phyloP scores from a whole-genome alignment of 495 filamentous ascomycete species.

The Aspergillus coremiiformis region DNA sequence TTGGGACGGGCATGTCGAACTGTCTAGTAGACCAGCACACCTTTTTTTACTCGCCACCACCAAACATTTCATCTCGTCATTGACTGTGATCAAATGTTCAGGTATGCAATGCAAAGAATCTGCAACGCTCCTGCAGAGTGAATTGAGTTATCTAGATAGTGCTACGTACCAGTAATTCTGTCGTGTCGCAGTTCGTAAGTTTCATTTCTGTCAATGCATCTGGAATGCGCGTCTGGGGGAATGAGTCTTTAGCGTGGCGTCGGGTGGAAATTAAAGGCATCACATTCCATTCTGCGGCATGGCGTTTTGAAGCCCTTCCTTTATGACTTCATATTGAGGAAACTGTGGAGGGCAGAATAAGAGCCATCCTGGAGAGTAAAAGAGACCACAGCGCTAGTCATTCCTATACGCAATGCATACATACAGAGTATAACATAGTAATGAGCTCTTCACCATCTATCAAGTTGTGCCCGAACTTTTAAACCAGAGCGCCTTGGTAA shows the following conservation, averaged over 20 bases:
- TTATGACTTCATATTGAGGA: not conserved
- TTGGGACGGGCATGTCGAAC: not conserved
- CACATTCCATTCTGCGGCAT: not conserved
- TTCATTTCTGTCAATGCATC: not conserved
- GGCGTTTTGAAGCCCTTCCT: not conserved
- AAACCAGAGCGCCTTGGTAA: not conserved
- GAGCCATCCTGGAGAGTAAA: not conserved
- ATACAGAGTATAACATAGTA: not conserved
- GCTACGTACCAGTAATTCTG: not conserved
- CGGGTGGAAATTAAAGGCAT: not conserved
- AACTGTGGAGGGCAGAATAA: not conserved
- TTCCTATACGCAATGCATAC: not conserved
- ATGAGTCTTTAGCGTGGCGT: not conserved
- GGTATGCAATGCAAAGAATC: not conserved
- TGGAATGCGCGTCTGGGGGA: not conserved
- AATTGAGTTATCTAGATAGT: not conserved
- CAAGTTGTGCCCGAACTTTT: not conserved
- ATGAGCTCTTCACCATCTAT: not conserved
- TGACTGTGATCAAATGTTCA: not conserved
- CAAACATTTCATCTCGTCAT: not conserved
- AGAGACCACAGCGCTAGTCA: not conserved
- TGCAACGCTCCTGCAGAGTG: not conserved
- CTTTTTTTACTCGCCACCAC: not conserved
- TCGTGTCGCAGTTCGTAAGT: not conserved
- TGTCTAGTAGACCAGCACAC: not conserved